Conservation (phyloP, 306 rosid genomes). For the Carpinus viminea region DNA sequence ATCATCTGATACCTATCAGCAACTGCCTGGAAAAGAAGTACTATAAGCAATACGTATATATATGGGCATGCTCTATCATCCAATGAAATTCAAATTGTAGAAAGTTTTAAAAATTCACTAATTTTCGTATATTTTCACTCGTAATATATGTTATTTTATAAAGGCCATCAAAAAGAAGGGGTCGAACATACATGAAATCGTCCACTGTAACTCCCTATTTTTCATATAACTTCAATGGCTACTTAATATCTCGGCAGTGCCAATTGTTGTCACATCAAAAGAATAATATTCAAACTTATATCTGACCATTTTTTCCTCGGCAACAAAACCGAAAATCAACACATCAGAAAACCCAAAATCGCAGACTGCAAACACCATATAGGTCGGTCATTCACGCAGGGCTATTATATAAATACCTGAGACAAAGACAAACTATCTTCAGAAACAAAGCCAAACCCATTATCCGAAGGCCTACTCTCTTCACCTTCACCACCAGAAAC, state of each 20-base stretch:
- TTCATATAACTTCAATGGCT: background rate
- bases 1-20: background rate
- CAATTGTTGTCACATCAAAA: background rate
- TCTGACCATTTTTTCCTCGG: background rate
- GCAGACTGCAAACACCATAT: background rate
- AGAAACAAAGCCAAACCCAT: constrained; percentile 36
- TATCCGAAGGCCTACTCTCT: constrained; percentile 34
- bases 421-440: constrained; percentile 33
- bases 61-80: too few relatives aligned
- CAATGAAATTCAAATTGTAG: background rate
- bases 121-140: background rate
- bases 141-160: background rate
- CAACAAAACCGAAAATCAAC: background rate
- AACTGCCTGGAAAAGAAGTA: background rate
- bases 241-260: background rate
- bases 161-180: background rate
- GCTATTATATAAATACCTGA: constrained; percentile 33
- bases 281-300: background rate
- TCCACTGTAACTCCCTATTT: background rate
- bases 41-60: background rate
- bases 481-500: constrained; percentile 45
- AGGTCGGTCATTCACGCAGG: background rate
- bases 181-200: background rate
- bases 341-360: background rate
- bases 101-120: background rate